A percentile compares a stretch with the other conserved stretches of the same genome.
Evolutionary conservation across 2,329 filamentous ascomycete species (phyloP).

Genomic region (Scorias spongiosa): DNA sequence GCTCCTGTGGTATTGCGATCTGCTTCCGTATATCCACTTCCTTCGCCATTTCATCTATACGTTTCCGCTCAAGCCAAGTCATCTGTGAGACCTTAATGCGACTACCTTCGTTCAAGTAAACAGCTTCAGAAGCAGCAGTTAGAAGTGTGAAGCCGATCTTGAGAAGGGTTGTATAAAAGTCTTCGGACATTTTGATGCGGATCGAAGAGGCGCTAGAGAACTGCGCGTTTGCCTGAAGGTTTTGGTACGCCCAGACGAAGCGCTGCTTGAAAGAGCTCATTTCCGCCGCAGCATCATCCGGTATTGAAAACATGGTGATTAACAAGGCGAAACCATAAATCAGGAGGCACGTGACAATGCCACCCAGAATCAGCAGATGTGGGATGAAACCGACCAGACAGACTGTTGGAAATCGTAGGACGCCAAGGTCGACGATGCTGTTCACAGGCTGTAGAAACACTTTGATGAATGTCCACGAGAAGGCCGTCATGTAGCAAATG

Average conservation of each 20-base stretch:
- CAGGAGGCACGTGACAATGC: constrained; percentile 57
- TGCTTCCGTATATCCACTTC: constrained; percentile 24
- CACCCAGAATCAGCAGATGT: constrained; percentile 70
- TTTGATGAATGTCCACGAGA: constrained; percentile 56
- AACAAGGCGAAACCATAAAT: constrained; percentile 68
- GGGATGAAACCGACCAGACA: constrained; percentile 92
- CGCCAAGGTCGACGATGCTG: constrained; percentile 48
- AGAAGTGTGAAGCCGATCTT: constrained; percentile 77
- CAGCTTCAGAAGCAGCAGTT: constrained; percentile 86
- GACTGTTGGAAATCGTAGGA: constrained; percentile 81
- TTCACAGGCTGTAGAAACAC: constrained; percentile 29
- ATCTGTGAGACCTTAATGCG: constrained; percentile 55
- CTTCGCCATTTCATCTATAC: constrained; percentile 59
- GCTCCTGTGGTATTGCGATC: constrained; percentile 25
- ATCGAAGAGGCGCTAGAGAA: constrained; percentile 51
- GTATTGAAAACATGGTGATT: constrained; percentile 56
- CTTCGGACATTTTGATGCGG: constrained; percentile 70
- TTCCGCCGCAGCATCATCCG: constrained; percentile 31
- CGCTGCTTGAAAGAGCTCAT: constrained; percentile 39
- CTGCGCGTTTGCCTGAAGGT: constrained; percentile 84
- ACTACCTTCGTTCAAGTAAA: constrained; percentile 83
- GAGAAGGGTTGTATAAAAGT: constrained; percentile 85
- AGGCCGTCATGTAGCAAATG: constrained; percentile 72
- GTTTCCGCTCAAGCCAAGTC: constrained; percentile 87
- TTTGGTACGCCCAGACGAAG: constrained; percentile 58